Evolutionary conservation across 495 filamentous ascomycete species (phyloP).

Genomic region (Amorphotheca resinae): DNA sequence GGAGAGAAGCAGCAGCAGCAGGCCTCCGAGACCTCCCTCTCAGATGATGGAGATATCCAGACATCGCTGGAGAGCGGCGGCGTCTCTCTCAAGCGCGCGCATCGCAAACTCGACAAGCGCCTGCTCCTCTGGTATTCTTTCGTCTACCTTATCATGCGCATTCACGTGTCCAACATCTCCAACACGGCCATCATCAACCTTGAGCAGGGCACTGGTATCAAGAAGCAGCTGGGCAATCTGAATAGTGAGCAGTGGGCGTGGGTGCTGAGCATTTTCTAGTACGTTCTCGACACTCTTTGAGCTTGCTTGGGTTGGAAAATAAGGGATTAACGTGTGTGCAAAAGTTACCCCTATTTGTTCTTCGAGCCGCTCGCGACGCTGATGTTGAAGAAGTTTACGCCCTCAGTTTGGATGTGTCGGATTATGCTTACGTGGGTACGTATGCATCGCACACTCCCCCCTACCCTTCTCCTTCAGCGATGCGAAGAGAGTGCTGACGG

Average conservation of each 20-base stretch:
- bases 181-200: constrained; percentile 38
- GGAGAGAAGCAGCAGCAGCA: no score
- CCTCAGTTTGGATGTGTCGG: constrained; percentile 33
- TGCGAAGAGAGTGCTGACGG: no score
- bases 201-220: constrained; percentile 30
- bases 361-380: constrained; percentile 33
- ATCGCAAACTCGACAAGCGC: constrained; percentile 31
- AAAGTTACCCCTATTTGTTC: constrained; percentile 26
- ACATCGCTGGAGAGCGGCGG: no score
- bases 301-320: no score
- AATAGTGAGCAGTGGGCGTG: constrained; percentile 29
- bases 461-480: no score
- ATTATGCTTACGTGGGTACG: constrained; percentile 30
- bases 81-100: constrained; percentile 22
- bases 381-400: constrained; percentile 18
- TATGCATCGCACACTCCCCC: constrained; percentile 21
- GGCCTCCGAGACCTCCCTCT: no score
- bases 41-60: no score
- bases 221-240: constrained; percentile 31
- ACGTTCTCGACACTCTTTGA: no score
- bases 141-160: constrained; percentile 31
- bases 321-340: no score
- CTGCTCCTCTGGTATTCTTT: constrained; percentile 32
- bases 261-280: constrained; percentile 31
- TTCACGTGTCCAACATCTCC: constrained; percentile 30